Evolutionary conservation across 345 rosid species (phyloP).

Genomic region (Gossypium mustelinum): DNA sequence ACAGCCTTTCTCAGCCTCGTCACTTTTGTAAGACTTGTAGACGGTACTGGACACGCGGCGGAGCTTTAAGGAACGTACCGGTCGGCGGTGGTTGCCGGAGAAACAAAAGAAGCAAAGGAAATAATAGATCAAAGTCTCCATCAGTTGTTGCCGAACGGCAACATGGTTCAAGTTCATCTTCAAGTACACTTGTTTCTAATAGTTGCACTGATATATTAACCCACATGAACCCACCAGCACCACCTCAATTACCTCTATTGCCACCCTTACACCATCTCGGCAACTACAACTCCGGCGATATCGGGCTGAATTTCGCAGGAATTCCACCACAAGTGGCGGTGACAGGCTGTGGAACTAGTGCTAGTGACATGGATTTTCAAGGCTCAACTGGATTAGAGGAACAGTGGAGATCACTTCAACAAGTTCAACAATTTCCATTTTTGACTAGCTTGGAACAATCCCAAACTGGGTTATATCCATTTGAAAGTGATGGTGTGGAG

Average conservation of each 20-base stretch:
- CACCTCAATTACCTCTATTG: slow-evolving; percentile 33
- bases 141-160: slow-evolving; percentile 15
- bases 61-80: slow-evolving; percentile 70
- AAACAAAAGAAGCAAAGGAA: slow-evolving; percentile 53
- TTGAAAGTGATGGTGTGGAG: slow-evolving; percentile 30
- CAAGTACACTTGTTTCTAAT: slow-evolving; percentile 30
- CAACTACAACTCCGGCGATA: slow-evolving; percentile 25
- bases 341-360: slow-evolving; percentile 18
- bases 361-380: slow-evolving; percentile 23
- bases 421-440: slow-evolving; percentile 43
- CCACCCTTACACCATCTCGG: slow-evolving; percentile 40
- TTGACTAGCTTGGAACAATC: slow-evolving; percentile 28
- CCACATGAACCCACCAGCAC: slow-evolving; percentile 24
- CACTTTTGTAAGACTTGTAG: slow-evolving; percentile 76
- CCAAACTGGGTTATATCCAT: slow-evolving; percentile 26
- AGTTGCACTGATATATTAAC: slow-evolving; percentile 28
- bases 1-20: slow-evolving; percentile 73
- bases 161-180: slow-evolving; percentile 26
- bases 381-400: slow-evolving; percentile 35
- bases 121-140: slow-evolving; percentile 52
- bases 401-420: slow-evolving; percentile 39
- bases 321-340: slow-evolving; percentile 18
- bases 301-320: slow-evolving; percentile 36
- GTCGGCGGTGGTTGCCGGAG: slow-evolving; percentile 69
- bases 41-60: slow-evolving; percentile 76